Evolutionary conservation across 495 filamentous ascomycete genomes (phyloP).

Genomic region (Tuber aestivum): DNA sequence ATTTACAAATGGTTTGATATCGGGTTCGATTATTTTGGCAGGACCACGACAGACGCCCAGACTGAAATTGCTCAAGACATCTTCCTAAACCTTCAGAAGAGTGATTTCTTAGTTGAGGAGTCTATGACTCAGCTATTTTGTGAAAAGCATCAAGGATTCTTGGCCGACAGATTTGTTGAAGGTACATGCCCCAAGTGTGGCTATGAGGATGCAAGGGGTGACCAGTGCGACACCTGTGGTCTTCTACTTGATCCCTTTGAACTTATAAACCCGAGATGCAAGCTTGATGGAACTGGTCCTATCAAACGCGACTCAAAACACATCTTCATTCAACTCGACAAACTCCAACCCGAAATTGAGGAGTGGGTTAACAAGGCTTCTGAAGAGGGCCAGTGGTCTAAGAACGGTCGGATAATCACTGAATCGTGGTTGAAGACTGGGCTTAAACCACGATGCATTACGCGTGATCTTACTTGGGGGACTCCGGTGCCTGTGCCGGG

Average conservation of each 20-base stretch:
- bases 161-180: conserved; percentile 91
- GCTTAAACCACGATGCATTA: conserved; percentile 77
- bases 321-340: conserved; percentile 73
- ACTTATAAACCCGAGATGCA: conserved; percentile 61
- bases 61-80: conserved; percentile 83
- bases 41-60: conserved; percentile 73
- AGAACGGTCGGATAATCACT: conserved; percentile 65
- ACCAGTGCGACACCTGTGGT: conserved; percentile 83
- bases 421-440: conserved; percentile 77
- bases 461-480: conserved; percentile 88
- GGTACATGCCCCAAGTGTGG: conserved; percentile 72
- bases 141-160: conserved; percentile 71
- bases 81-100: conserved; percentile 68
- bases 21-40: conserved; percentile 75
- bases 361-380: conserved; percentile 60
- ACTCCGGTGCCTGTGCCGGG: conserved; percentile 59
- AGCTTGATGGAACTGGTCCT: conserved; percentile 74
- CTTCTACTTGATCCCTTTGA: conserved; percentile 69
- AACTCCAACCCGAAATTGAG: conserved; percentile 65
- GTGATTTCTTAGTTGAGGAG: conserved; percentile 76
- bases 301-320: conserved; percentile 65
- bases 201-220: conserved; percentile 74
- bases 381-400: conserved; percentile 65
- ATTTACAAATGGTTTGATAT: conserved; percentile 88
- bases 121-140: conserved; percentile 79